Conservation (phyloP, 2,329 filamentous ascomycete genomes). For the Neophaeococcomyces aloes region DNA sequence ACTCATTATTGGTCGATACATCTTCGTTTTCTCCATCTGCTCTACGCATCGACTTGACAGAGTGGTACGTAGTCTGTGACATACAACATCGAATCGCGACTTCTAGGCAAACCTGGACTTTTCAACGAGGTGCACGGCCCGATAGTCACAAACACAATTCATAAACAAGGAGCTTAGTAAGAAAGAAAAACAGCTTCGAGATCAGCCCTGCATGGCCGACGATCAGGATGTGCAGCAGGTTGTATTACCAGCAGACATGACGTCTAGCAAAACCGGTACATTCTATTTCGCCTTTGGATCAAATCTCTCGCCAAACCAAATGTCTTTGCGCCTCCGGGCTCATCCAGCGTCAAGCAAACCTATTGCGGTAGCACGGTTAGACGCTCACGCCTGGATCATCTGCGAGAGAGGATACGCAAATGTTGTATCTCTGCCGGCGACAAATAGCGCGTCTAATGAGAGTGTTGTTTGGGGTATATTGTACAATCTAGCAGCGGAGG, state of each 20-base stretch:
- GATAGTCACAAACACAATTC: no score
- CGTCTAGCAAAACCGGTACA: constrained; percentile 16
- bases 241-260: constrained; percentile 5
- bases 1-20: no score
- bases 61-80: no score
- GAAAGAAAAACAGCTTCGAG: no score
- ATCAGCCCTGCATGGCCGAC: neutral
- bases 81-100: no score
- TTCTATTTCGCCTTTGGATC: constrained; percentile 37
- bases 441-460: neutral
- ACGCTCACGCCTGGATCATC: constrained; percentile 33
- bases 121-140: no score
- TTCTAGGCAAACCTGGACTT: no score
- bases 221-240: constrained; percentile 2
- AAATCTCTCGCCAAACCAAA: constrained; percentile 34
- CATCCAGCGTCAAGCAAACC: constrained; percentile 28
- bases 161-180: no score
- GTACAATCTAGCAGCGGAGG: constrained; percentile 30
- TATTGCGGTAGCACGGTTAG: constrained; percentile 30
- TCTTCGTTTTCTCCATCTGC: no score
- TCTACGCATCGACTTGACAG: no score
- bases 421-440: constrained; percentile 25
- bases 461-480: constrained; percentile 31
- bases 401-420: constrained; percentile 34
- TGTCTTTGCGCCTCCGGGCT: constrained; percentile 29